These are phyloP conservation scores for Nectriaceae sp. DNA, from an alignment of 2,329 filamentous ascomycete genomes.

Conservation along the genomic window DNA sequence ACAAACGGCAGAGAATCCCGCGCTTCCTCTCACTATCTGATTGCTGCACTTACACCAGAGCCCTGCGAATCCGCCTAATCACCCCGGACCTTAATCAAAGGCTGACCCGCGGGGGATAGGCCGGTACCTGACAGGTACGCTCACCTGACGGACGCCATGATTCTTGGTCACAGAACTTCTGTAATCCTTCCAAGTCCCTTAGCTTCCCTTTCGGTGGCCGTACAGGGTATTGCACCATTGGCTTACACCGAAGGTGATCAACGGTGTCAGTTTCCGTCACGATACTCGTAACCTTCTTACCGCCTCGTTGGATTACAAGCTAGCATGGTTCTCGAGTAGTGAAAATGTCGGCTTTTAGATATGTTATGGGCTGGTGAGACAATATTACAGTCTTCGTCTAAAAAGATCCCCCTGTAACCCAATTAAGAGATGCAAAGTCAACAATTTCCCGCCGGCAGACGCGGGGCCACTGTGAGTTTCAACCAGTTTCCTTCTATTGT, in stretches of 20 bases:
- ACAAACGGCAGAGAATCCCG: constrained; percentile 9
- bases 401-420: background rate
- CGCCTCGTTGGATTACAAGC: background rate
- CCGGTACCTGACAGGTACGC: background rate
- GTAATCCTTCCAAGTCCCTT: background rate
- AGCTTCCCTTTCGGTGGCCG: background rate
- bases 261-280: background rate
- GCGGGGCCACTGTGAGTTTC: background rate
- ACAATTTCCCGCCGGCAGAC: background rate
- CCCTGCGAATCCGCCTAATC: background rate
- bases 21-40: constrained; percentile 5
- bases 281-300: background rate
- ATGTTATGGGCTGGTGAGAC: background rate
- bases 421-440: background rate
- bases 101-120: background rate
- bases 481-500: background rate
- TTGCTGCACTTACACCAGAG: background rate
- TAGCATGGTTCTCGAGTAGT: background rate
- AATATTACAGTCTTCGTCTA: background rate
- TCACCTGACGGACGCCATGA: background rate
- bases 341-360: background rate
- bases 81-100: background rate
- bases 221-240: background rate
- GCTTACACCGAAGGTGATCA: background rate
- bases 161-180: background rate